These are phyloP conservation scores for Claviceps quebecensis DNA, from an alignment of 2,329 filamentous ascomycete genomes.

Conservation along the genomic window DNA sequence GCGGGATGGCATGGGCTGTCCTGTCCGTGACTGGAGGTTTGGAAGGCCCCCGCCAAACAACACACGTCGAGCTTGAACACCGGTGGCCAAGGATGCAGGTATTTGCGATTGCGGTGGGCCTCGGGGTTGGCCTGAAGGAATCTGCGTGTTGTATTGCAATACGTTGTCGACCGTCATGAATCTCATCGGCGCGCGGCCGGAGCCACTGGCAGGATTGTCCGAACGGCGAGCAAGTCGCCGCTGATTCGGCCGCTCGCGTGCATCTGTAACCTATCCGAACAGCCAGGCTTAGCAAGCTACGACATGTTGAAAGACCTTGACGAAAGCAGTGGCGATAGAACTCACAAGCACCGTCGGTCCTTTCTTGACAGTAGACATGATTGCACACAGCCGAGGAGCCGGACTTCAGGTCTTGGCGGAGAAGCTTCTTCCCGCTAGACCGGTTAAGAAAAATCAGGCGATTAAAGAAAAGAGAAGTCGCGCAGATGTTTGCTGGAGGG, in stretches of 20 bases:
- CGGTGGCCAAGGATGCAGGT: conserved; percentile 9
- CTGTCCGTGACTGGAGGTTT: conserved; percentile 28
- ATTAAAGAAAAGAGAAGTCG: not conserved
- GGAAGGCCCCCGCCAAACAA: conserved; percentile 25
- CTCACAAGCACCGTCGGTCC: conserved; percentile 48
- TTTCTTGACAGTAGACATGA: conserved; percentile 35
- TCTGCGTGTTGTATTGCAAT: conserved; percentile 83
- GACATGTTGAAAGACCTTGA: not conserved
- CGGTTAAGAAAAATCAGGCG: not conserved
- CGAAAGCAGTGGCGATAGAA: not conserved
- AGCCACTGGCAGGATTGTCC: conserved; percentile 16
- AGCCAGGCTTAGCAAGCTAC: conserved; percentile 6
- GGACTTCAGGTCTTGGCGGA: not conserved
- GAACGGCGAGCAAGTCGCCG: conserved; percentile 20
- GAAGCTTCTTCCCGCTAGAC: not conserved
- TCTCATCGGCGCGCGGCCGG: conserved; percentile 40
- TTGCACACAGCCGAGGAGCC: not conserved
- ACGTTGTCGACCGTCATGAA: conserved; percentile 90
- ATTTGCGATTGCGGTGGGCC: conserved; percentile 42
- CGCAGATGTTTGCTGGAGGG: not conserved
- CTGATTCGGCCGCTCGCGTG: conserved; percentile 21
- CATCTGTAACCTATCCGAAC: conserved; percentile 22
- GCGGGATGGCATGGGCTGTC: conserved; percentile 58
- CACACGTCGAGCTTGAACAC: conserved; percentile 12
- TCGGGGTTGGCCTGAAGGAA: conserved; percentile 85